phyloP scores from a whole-genome alignment of 495 filamentous ascomycete genomes.

The Penicillium ochrochloron region DNA sequence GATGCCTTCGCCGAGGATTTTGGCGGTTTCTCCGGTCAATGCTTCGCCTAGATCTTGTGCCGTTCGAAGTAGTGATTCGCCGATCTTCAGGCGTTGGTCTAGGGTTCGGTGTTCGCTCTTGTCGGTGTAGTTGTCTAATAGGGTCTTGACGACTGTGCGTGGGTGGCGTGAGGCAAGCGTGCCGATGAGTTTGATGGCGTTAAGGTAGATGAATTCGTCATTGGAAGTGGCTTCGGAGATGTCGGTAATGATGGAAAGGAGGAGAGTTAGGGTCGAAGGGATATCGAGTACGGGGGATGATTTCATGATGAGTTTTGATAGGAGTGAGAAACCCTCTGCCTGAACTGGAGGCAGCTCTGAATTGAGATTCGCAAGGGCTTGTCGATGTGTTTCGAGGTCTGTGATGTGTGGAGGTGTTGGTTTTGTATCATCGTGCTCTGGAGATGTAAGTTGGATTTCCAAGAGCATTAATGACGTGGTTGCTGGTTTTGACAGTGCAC shows the following conservation, averaged over 20 bases:
- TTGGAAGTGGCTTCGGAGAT: conserved; percentile 39
- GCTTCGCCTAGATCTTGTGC: conserved; percentile 68
- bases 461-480: conserved; percentile 61
- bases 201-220: conserved; percentile 78
- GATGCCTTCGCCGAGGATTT: conserved; percentile 62
- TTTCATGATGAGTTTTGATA: conserved; percentile 65
- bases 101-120: conserved; percentile 58
- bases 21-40: conserved; percentile 61
- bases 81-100: conserved; percentile 72
- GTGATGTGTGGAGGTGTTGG: conserved; percentile 51
- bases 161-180: conserved; percentile 69
- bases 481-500: conserved; percentile 42
- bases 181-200: conserved; percentile 68
- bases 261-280: conserved; percentile 65
- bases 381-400: conserved; percentile 71
- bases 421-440: conserved; percentile 51
- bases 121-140: conserved; percentile 74
- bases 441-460: conserved; percentile 60
- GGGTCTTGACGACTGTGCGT: conserved; percentile 63
- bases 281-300: conserved; percentile 72
- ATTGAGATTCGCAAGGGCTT: conserved; percentile 74
- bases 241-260: conserved; percentile 69
- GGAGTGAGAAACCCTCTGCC: conserved; percentile 74
- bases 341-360: conserved; percentile 78
- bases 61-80: conserved; percentile 72